These are phyloP conservation scores for Ceratocystis destructans DNA, from an alignment of 2,329 filamentous ascomycete species.

Conservation along the genomic window DNA sequence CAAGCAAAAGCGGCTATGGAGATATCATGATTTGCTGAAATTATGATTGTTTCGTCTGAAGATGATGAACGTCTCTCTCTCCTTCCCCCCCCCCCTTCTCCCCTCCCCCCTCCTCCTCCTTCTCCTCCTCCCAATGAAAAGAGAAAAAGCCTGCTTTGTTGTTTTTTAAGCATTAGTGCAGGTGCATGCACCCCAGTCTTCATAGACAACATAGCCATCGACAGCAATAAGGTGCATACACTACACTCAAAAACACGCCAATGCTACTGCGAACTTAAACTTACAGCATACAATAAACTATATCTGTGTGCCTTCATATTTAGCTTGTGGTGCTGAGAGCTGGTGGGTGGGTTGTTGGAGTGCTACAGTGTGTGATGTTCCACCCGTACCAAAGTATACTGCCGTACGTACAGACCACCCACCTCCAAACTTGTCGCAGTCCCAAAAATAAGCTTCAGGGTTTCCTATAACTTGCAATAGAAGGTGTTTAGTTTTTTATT, in stretches of 20 bases:
- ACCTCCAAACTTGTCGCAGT: background rate
- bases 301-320: background rate
- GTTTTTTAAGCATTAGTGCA: too few relatives aligned
- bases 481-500: background rate
- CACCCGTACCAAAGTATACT: background rate
- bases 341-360: background rate
- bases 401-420: background rate
- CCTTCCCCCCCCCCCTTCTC: background rate
- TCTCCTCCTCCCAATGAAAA: too few relatives aligned
- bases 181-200: too few relatives aligned
- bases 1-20: background rate
- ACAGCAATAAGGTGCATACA: background rate
- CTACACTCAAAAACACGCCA: background rate
- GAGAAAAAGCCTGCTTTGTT: too few relatives aligned
- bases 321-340: background rate
- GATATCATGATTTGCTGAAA: background rate
- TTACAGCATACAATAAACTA: background rate
- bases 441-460: background rate
- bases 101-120: background rate
- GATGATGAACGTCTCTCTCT: background rate
- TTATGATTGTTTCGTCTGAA: slow-evolving; percentile 4
- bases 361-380: background rate
- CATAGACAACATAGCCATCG: too few relatives aligned
- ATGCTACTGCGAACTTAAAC: background rate
- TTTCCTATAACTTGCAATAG: background rate